phyloP scores from a whole-genome alignment of 2,329 filamentous ascomycete genomes.

The Xylaria polymorpha region DNA sequence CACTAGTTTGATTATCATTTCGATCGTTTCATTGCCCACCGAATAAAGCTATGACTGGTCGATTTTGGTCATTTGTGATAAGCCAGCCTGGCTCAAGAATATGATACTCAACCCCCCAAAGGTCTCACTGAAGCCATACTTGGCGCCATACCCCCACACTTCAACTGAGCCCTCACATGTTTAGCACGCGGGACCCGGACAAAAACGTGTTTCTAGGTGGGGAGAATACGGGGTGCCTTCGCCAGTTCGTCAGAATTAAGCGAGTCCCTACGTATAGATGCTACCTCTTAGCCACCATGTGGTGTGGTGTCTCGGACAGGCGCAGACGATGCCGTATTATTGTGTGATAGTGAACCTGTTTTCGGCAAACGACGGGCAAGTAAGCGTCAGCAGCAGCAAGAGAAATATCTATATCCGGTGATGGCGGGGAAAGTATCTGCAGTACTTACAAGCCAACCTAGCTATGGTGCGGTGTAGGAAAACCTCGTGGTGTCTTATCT shows the following conservation, averaged over 20 bases:
- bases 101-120: conserved; percentile 6
- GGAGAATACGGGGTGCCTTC: conserved; percentile 20
- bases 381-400: background rate
- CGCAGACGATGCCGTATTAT: conserved; percentile 10
- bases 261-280: background rate
- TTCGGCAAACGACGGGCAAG: background rate
- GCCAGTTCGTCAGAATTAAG: conserved; percentile 12
- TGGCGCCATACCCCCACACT: conserved; percentile 26
- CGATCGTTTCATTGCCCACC: background rate
- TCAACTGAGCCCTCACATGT: conserved; percentile 10
- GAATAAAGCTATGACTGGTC: conserved; percentile 1
- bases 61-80: conserved; percentile 4
- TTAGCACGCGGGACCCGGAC: conserved; percentile 21
- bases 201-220: conserved; percentile 31
- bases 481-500: conserved; percentile 23
- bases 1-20: conserved; percentile 11
- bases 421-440: background rate
- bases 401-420: background rate
- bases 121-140: conserved; percentile 16
- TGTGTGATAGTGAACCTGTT: conserved; percentile 5
- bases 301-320: conserved; percentile 22
- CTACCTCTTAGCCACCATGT: background rate
- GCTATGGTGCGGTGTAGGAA: conserved; percentile 1
- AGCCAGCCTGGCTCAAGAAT: conserved; percentile 5
- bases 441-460: background rate